Evolutionary conservation across 2,329 filamentous ascomycete genomes (phyloP), one percentile per base, ranked within the genome.

Genomic region (Fusarium nygamai): DNA sequence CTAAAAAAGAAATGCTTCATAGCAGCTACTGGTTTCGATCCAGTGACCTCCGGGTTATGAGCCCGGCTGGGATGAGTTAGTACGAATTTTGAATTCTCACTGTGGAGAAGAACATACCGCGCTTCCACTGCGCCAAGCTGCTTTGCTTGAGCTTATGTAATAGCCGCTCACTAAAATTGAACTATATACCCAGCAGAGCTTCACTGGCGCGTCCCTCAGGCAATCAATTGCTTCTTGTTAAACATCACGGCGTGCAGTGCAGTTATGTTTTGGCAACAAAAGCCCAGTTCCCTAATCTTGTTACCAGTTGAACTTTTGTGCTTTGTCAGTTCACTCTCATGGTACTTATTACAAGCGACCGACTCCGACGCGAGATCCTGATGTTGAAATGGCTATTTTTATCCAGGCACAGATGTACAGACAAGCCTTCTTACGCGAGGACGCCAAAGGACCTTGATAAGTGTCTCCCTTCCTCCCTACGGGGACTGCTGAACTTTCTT

Each of bases 91-190:
- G 7, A 9, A 3, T 17, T 14, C n/a, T 4, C 6, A 3, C 16
- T 43, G 33, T 56, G 22, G 43, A 48, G 29, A 38, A 59, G 24
- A 54, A 72, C 70, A 43, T 73, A 73, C 70, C 71, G 72, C 71
- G 72, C 72, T 74, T 72, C 71, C 72, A 62, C 72, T 74, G 72
- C 71, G 72, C 72, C 72, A 74, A 74, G 61, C 67, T 74, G 71
- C 72, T 74, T 74, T 68, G 65, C 66, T 64, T 65, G 38, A 61
- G 68, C 60, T 70, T 70, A 70, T 60, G 66, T 70, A 71, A 70
- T 60, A 10, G 6, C 0, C 0, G 0, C 0, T 0, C 0, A 4
- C 7, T 6, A 11, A 7, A 0, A 2, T 14, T 1, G 0, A 0
- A 0, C 1, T 27, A 36, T 43, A 24, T 9, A 3, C 4, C 14